These are phyloP conservation scores for Pseudocercospora ulei DNA, from an alignment of 2,329 filamentous ascomycete species.

Conservation along the genomic window DNA sequence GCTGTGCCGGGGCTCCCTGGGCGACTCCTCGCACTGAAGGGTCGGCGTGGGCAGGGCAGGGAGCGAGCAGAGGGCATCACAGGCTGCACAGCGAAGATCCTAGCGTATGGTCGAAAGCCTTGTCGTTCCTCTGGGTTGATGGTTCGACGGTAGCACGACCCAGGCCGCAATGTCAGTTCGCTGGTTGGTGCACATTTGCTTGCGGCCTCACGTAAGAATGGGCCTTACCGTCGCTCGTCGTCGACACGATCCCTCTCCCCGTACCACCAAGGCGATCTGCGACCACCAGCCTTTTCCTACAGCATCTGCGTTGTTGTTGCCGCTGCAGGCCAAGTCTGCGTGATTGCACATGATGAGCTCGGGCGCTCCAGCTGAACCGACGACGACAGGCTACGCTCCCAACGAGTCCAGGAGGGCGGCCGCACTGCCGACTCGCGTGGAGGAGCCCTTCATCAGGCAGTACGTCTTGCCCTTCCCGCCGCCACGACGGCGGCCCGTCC, in stretches of 20 bases:
- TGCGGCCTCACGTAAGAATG: conserved; percentile 25
- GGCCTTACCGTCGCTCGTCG: conserved; percentile 20
- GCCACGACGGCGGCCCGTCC: conserved; percentile 7
- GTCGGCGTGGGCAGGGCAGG: conserved; percentile 22
- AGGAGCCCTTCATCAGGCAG: conserved; percentile 25
- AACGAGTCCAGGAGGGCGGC: conserved; percentile 25
- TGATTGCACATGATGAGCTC: conserved; percentile 25
- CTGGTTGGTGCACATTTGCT: conserved; percentile 24
- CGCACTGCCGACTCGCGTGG: conserved; percentile 22
- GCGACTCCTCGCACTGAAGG: conserved; percentile 14
- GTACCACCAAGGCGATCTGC: conserved; percentile 24
- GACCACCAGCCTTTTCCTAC: conserved; percentile 22
- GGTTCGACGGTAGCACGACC: conserved; percentile 25
- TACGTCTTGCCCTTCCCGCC: conserved; percentile 14
- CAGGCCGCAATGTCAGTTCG: conserved; percentile 22
- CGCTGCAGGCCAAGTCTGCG: conserved; percentile 23
- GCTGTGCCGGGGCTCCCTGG: conserved; percentile 19
- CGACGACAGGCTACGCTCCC: conserved; percentile 24
- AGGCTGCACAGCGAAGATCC: conserved; percentile 25
- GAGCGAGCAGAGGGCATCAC: conserved; percentile 22
- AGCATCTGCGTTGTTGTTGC: conserved; percentile 22
- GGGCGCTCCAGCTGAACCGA: conserved; percentile 23
- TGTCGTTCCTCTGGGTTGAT: conserved; percentile 22
- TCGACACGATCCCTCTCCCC: conserved; percentile 24
- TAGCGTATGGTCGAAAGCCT: conserved; percentile 19